Percentiles rank a stretch among this genome's conserved stretches.
Evolutionary conservation across 768 basidiomycete species (phyloP).

Genomic region (Hygrocybe coccinea): DNA sequence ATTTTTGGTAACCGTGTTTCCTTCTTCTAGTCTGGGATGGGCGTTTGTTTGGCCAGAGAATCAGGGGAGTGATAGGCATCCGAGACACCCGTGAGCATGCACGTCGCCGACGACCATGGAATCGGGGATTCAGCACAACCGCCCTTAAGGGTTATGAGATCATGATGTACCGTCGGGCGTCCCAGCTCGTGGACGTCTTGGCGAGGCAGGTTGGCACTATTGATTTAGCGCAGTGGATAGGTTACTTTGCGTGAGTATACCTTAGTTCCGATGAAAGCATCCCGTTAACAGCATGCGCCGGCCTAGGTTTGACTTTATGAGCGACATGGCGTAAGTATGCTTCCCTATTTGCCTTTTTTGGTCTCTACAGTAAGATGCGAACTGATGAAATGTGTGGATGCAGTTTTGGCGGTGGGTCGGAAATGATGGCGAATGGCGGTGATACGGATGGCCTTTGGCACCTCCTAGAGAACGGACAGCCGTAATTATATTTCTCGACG

Average conservation of each 20-base stretch:
- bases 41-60: slow-evolving; percentile 38
- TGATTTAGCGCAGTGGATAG: slow-evolving; percentile 34
- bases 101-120: slow-evolving; percentile 45
- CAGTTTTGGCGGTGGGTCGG: slow-evolving; percentile 37
- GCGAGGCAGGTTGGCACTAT: slow-evolving; percentile 24
- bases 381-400: not conserved
- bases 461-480: slow-evolving; percentile 16
- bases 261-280: not conserved
- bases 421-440: slow-evolving; percentile 37
- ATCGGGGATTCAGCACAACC: slow-evolving; percentile 42
- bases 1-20: not conserved
- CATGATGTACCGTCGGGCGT: slow-evolving; percentile 32
- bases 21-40: slow-evolving; percentile 46
- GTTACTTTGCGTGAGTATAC: slow-evolving; percentile 36
- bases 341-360: slow-evolving; percentile 12
- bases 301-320: slow-evolving; percentile 41
- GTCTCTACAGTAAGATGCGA: too few relatives aligned
- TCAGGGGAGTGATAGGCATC: slow-evolving; percentile 33
- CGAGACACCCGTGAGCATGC: slow-evolving; percentile 42
- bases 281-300: too few relatives aligned
- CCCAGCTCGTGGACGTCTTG: slow-evolving; percentile 39
- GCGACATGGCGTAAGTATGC: slow-evolving; percentile 34
- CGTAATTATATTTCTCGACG: slow-evolving; percentile 9
- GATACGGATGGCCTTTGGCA: slow-evolving; percentile 26
- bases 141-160: slow-evolving; percentile 46